phyloP scores from a whole-genome alignment of 1,139 yeast species.

The Sugiyamaella novakii region DNA sequence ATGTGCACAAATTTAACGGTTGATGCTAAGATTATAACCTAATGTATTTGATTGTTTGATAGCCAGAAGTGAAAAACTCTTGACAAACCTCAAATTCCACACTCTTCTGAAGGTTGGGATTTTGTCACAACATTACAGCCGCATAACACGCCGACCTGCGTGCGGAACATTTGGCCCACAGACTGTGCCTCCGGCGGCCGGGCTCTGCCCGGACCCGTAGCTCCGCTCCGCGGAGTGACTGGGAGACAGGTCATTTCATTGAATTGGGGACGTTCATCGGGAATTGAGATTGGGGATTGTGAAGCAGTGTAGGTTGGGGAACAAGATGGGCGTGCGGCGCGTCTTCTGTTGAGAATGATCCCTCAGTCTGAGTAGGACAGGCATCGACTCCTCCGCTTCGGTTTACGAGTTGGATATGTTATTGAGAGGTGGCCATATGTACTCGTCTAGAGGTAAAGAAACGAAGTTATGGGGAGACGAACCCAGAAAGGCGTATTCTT shows the following conservation, averaged over 20 bases:
- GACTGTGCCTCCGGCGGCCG: neutral
- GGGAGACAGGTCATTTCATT: too few species aligned
- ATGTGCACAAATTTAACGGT: too few species aligned
- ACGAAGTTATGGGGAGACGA: neutral
- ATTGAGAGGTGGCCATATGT: constrained; percentile 8
- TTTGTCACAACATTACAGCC: neutral
- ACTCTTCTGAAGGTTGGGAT: constrained; percentile 6
- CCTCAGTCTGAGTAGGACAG: too few species aligned
- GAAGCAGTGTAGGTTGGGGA: too few species aligned
- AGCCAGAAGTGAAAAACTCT: constrained; percentile 9
- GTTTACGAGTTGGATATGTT: neutral
- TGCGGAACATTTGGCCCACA: neutral
- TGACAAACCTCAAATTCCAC: constrained; percentile 16
- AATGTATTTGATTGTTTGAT: neutral
- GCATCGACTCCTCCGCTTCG: too few species aligned
- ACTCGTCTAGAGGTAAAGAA: constrained; percentile 7
- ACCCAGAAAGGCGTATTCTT: constrained; percentile 19
- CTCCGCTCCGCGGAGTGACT: too few species aligned
- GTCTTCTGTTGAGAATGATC: too few species aligned
- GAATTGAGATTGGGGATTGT: too few species aligned
- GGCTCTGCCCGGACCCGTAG: neutral
- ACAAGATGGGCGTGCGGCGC: too few species aligned
- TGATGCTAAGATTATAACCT: too few species aligned
- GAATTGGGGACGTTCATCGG: too few species aligned
- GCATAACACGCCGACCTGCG: neutral